Conservation (phyloP, 73 alveolate genomes). For the Paramecium bursaria region DNA sequence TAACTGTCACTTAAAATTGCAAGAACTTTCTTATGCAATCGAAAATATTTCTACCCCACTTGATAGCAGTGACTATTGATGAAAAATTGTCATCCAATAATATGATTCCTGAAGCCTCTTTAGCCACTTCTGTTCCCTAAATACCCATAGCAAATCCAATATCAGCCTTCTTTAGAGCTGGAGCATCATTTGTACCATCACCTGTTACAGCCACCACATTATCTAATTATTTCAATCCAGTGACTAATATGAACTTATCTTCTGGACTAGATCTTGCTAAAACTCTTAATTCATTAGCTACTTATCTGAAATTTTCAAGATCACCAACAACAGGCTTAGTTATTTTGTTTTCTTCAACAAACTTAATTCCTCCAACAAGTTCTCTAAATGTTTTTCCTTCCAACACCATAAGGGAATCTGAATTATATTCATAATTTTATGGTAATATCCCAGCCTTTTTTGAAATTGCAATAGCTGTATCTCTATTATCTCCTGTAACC, state of each 20-base stretch:
- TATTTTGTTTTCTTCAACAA: slow-evolving; percentile 75
- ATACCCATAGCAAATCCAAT: slow-evolving; percentile 99
- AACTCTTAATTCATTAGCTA: slow-evolving; percentile 87
- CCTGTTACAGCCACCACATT: slow-evolving; percentile 98
- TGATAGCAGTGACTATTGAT: slow-evolving; percentile 87
- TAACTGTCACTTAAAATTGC: slow-evolving; percentile 90
- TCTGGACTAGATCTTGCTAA: slow-evolving; percentile 95
- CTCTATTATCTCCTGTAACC: slow-evolving; percentile 96
- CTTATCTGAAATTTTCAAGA: slow-evolving; percentile 81
- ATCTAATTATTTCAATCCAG: slow-evolving; percentile 87
- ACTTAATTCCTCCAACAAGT: slow-evolving; percentile 73
- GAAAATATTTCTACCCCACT: slow-evolving; percentile 92
- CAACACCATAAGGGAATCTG: slow-evolving; percentile 86
- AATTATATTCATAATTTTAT: slow-evolving; percentile 68
- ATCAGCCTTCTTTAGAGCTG: slow-evolving; percentile 96
- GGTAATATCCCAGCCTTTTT: slow-evolving; percentile 90
- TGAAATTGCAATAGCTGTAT: slow-evolving; percentile 94
- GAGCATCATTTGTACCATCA: slow-evolving; percentile 98
- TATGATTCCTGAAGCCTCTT: slow-evolving; percentile 95
- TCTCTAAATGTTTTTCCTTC: slow-evolving; percentile 87
- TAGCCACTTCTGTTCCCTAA: slow-evolving; percentile 98
- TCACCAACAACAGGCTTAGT: slow-evolving; percentile 76
- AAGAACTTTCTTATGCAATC: slow-evolving; percentile 94
- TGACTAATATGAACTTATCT: slow-evolving; percentile 90
- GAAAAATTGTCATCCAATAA: slow-evolving; percentile 89